A percentile compares a stretch with the other conserved stretches of the same genome.
These are phyloP conservation scores for Rhodotorula sp. DNA, from an alignment of 1,284 basidiomycete genomes.

Conservation along the genomic window DNA sequence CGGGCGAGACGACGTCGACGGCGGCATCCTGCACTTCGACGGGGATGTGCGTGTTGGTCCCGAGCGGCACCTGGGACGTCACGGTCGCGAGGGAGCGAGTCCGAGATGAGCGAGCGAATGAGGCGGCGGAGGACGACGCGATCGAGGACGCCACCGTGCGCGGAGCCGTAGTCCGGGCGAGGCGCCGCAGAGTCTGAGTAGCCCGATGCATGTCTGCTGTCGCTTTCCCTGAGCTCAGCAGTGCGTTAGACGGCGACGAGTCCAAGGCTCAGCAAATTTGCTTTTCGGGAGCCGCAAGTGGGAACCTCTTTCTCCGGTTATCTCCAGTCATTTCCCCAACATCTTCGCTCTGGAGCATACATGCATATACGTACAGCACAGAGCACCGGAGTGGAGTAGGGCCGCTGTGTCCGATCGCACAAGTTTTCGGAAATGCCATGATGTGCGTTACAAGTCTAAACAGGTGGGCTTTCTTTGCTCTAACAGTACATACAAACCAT, in stretches of 20 bases:
- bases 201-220: background rate
- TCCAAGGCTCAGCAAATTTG: no score
- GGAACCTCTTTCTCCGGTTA: background rate
- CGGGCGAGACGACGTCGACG: conserved; percentile 22
- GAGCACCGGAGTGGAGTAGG: no score
- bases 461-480: background rate
- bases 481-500: no score
- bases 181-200: background rate
- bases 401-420: background rate
- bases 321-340: background rate
- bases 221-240: background rate
- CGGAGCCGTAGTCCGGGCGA: background rate
- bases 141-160: background rate
- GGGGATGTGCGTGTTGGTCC: conserved; percentile 11
- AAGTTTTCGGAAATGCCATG: background rate
- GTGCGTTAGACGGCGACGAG: background rate
- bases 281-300: no score
- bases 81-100: conserved; percentile 34
- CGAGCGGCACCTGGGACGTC: conserved; percentile 19
- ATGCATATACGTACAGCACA: no score
- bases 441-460: background rate
- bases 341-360: no score
- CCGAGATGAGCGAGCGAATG: background rate
- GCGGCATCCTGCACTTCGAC: conserved; percentile 21
- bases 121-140: background rate